These are phyloP conservation scores for Dictyostelium intermedium DNA, from an alignment of 78 protist genomes.

Conservation along the genomic window DNA sequence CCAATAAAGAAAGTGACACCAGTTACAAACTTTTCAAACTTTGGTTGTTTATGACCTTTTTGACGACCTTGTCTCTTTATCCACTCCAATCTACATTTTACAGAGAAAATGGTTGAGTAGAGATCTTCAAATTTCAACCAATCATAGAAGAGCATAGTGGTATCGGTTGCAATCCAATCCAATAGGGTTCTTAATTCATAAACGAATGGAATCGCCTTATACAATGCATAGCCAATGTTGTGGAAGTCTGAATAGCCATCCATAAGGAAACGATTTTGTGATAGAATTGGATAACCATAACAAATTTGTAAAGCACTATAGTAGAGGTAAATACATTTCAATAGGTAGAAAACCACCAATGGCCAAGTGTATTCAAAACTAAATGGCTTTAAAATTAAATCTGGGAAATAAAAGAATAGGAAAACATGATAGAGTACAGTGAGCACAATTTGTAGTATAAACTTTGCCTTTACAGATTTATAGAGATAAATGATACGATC, in stretches of 20 bases:
- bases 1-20: constrained; percentile 79
- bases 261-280: constrained; percentile 44
- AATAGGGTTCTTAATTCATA: constrained; percentile 84
- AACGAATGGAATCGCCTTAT: constrained; percentile 88
- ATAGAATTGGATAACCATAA: constrained; percentile 57
- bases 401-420: constrained; percentile 60
- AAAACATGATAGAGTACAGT: constrained; percentile 57
- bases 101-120: constrained; percentile 65
- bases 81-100: constrained; percentile 61
- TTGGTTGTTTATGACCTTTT: constrained; percentile 80
- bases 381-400: background rate
- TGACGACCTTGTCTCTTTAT: constrained; percentile 66
- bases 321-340: constrained; percentile 40
- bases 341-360: constrained; percentile 55
- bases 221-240: constrained; percentile 55
- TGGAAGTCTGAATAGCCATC: constrained; percentile 55
- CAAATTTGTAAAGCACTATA: constrained; percentile 67
- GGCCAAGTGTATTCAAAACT: background rate
- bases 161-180: constrained; percentile 89
- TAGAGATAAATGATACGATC: constrained; percentile 78
- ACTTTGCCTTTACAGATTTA: constrained; percentile 48
- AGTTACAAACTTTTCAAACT: constrained; percentile 41
- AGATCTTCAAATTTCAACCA: constrained; percentile 90
- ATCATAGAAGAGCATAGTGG: constrained; percentile 79
- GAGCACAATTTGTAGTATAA: constrained; percentile 41